A percentile compares a stretch with the other conserved stretches of the same genome.
Evolutionary conservation across 371 early-diverging fungal species (phyloP).

Genomic region (Rhizopus delemar): DNA sequence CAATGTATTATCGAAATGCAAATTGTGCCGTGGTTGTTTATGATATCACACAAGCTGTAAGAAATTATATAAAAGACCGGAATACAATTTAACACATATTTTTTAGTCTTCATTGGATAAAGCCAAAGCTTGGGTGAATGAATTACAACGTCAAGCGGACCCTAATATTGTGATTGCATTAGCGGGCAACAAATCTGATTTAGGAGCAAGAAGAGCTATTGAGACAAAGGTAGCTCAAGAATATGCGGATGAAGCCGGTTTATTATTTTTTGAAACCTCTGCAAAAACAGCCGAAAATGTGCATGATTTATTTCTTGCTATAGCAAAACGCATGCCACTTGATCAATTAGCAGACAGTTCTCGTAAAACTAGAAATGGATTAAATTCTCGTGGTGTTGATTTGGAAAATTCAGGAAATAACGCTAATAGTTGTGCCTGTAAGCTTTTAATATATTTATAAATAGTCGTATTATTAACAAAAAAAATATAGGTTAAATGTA

Average conservation of each 20-base stretch:
- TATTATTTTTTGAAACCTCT: constrained; percentile 93
- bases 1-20: constrained; percentile 99
- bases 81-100: background rate
- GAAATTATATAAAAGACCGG: constrained; percentile 11
- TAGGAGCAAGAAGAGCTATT: constrained; percentile 77
- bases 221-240: constrained; percentile 78
- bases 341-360: constrained; percentile 50
- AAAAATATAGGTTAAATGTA: background rate
- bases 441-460: constrained; percentile 13
- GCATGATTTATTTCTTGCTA: constrained; percentile 82
- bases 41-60: constrained; percentile 93
- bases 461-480: background rate
- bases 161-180: constrained; percentile 95
- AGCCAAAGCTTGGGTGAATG: constrained; percentile 98
- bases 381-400: constrained; percentile 48
- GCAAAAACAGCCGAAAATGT: constrained; percentile 93
- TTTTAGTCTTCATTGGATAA: constrained; percentile 86
- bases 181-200: constrained; percentile 94
- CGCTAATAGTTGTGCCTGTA: constrained; percentile 53
- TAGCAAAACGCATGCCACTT: constrained; percentile 62
- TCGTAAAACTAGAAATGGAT: constrained; percentile 35
- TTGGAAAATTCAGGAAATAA: constrained; percentile 36
- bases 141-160: constrained; percentile 94
- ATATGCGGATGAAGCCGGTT: constrained; percentile 85
- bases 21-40: constrained; percentile 97